phyloP scores from a whole-genome alignment of 2,329 filamentous ascomycete genomes.

The Paecilomyces formosus region DNA sequence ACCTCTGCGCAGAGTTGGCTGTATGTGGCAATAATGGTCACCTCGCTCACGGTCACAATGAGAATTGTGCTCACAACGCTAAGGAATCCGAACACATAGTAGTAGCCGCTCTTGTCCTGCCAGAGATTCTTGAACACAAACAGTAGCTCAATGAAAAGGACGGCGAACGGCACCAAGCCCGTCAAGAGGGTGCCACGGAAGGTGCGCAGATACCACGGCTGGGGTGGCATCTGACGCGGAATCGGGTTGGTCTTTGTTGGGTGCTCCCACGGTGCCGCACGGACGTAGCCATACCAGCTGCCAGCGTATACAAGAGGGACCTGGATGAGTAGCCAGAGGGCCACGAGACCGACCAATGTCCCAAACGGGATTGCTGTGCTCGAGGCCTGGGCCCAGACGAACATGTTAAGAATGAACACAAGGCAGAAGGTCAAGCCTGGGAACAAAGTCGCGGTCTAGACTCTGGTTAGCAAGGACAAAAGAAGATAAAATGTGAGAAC shows the following conservation, averaged over 20 bases:
- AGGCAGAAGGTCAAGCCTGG: conserved; percentile 69
- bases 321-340: conserved; percentile 79
- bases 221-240: conserved; percentile 64
- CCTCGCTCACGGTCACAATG: conserved; percentile 70
- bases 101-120: conserved; percentile 87
- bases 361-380: conserved; percentile 80
- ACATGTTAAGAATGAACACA: conserved; percentile 75
- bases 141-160: conserved; percentile 79
- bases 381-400: conserved; percentile 84
- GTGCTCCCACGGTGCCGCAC: conserved; percentile 65
- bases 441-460: conserved; percentile 63
- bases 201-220: conserved; percentile 66
- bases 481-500: conserved; percentile 10
- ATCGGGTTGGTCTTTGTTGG: conserved; percentile 69
- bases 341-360: conserved; percentile 63
- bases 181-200: conserved; percentile 61
- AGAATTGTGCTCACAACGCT: conserved; percentile 66
- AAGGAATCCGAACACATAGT: conserved; percentile 85
- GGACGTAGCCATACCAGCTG: conserved; percentile 67
- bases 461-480: conserved; percentile 8
- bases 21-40: conserved; percentile 77
- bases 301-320: conserved; percentile 77
- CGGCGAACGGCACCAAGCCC: conserved; percentile 74
- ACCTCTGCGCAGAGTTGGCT: conserved; percentile 72
- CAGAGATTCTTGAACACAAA: conserved; percentile 83